Base-by-base conservation (phyloP, 192 early-diverging fungal genomes). In the Podila clonocystis region DNA sequence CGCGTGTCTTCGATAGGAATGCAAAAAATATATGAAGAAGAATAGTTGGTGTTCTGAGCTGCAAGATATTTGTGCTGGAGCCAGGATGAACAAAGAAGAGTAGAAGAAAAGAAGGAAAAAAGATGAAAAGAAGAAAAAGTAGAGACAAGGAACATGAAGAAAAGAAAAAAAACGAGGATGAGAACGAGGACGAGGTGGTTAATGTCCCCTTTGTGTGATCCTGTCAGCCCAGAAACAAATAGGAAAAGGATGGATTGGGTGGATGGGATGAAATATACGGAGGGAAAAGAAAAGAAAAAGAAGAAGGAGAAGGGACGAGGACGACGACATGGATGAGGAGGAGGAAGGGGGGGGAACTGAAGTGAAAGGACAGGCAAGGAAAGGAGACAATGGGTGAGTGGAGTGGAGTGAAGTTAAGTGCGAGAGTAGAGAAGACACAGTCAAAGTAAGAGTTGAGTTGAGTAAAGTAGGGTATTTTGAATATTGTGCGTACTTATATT, bases 201-300 rank as follows among this genome's bases (percentile, higher is more conserved):
- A 5, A 19, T 29, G 24, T 60, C 33, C 30, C 33, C 17, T 63
- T 38, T 63, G 62, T 63, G 62, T 63, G 62, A 34, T 63, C 52
- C 52, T 55, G 52, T 55, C 24, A 55, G 52, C 52, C 52, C 52
- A 55, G 52, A 55, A 55, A 55, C 52, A 55, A 55, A 55, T 55
- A 26, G 52, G 52, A 55, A 24, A 26, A 55, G 52, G 52, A 55
- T 55, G 52, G 52, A 24, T 52, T 19, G 50, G 50, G n/a, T 20
- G 22, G 3, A 52, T n/a, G n/a, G 52, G 24, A 11, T 55, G 52
- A 2, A 55, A 0, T n/a, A 55, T 11, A 26, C 20, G 52, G 52
- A 26, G 52, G 52, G 52, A 55, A 55, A 26, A 55, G 52, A 55
- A 55, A 22, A 5, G 7, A 55, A 22, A 5, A 22, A 55, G 22